Percentiles rank a stretch among this genome's conserved stretches.
phyloP scores from a whole-genome alignment of 2,329 filamentous ascomycete species.

The Arthrobotrys sinensis region DNA sequence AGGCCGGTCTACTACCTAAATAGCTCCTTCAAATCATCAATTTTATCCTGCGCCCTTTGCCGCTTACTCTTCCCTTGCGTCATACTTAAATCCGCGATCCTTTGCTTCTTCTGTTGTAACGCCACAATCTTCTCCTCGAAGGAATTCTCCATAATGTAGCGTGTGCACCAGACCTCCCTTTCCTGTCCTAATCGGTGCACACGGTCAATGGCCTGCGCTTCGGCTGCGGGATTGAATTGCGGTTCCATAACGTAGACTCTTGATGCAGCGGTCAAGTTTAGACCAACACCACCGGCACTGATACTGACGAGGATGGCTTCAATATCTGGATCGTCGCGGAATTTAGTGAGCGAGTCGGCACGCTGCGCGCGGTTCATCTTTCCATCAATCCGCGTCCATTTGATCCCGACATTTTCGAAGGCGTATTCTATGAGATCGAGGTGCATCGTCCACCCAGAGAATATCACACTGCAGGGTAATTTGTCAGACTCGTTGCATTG shows the following conservation, averaged over 20 bases:
- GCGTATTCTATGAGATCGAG: constrained; percentile 61
- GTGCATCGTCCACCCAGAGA: constrained; percentile 65
- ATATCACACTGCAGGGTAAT: constrained; percentile 65
- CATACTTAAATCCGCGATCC: constrained; percentile 89
- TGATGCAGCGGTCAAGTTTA: constrained; percentile 66
- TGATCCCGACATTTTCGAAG: constrained; percentile 64
- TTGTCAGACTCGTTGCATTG: constrained; percentile 91
- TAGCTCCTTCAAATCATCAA: constrained; percentile 54
- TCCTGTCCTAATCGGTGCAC: constrained; percentile 93
- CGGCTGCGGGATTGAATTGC: constrained; percentile 94
- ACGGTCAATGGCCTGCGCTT: constrained; percentile 91
- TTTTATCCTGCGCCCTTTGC: constrained; percentile 57
- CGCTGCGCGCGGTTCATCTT: constrained; percentile 62
- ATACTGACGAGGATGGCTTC: constrained; percentile 66
- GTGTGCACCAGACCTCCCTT: constrained; percentile 85
- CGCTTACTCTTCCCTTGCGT: constrained; percentile 73
- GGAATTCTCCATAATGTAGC: constrained; percentile 79
- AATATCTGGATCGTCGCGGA: constrained; percentile 62
- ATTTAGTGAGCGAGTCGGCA: constrained; percentile 62
- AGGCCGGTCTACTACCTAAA: constrained; percentile 44
- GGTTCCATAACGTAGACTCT: constrained; percentile 99
- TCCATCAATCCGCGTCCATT: constrained; percentile 65
- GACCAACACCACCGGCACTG: constrained; percentile 66
- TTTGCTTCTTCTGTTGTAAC: constrained; percentile 92
- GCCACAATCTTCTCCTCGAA: constrained; percentile 95